These are phyloP conservation scores for Phytopythium aichiense DNA, from an alignment of 352 stramenopile species.

Conservation along the genomic window DNA sequence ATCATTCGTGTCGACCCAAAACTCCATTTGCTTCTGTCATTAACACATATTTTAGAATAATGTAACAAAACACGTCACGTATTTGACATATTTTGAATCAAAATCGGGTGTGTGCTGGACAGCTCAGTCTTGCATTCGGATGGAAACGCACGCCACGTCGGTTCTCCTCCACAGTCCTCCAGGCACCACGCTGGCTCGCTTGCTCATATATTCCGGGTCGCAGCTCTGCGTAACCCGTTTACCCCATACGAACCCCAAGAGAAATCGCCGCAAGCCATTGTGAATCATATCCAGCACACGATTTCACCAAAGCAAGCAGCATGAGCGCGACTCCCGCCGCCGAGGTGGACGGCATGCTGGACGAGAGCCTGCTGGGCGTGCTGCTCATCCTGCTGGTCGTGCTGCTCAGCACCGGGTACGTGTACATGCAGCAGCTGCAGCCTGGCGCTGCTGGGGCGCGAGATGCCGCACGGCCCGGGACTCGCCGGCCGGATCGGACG, in stretches of 20 bases:
- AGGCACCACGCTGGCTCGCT: neutral
- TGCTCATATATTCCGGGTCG: neutral
- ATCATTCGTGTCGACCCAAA: too few species aligned
- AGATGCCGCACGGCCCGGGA: too few species aligned
- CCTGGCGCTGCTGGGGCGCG: slow-evolving; percentile 4
- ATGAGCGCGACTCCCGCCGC: slow-evolving; percentile 35
- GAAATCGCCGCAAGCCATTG: too few species aligned
- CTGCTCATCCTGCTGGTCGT: slow-evolving; percentile 69
- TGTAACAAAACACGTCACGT: too few species aligned
- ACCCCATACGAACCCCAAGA: neutral
- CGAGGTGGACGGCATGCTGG: slow-evolving; percentile 47
- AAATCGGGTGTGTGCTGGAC: too few species aligned
- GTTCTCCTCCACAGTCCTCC: neutral
- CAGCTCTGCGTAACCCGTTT: neutral
- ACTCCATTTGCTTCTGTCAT: too few species aligned
- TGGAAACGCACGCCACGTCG: neutral
- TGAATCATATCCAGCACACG: too few species aligned
- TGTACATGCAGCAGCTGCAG: slow-evolving; percentile 67
- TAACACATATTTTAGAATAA: too few species aligned
- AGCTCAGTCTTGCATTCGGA: neutral
- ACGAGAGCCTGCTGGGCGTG: slow-evolving; percentile 67
- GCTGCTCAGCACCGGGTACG: slow-evolving; percentile 69
- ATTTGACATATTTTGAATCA: too few species aligned
- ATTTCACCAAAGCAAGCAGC: too few species aligned
- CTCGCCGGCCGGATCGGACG: too few species aligned